Evolutionary conservation across 1,284 basidiomycete genomes (phyloP).

Genomic region (Puccinia brachypodii): DNA sequence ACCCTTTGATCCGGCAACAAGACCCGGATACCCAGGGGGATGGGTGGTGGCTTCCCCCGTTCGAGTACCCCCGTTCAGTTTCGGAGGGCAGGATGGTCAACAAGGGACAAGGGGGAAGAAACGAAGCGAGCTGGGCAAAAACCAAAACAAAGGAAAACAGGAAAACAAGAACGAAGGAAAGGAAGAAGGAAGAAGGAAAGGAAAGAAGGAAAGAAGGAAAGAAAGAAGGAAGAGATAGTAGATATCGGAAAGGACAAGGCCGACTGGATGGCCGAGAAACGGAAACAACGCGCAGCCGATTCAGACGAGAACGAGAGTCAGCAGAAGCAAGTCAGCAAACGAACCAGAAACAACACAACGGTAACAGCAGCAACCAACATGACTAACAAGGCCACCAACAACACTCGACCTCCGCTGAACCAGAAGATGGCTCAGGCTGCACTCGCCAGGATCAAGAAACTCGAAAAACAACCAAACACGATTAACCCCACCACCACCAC

Average conservation of each 20-base stretch:
- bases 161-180: background rate
- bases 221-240: too few relatives aligned
- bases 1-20: too few relatives aligned
- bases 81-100: too few relatives aligned
- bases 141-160: background rate
- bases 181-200: background rate
- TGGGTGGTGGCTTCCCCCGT: too few relatives aligned
- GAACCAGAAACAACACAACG: background rate
- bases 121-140: background rate
- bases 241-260: background rate
- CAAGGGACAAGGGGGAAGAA: too few relatives aligned
- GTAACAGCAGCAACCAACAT: background rate
- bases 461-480: background rate
- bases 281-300: background rate
- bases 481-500: background rate
- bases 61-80: too few relatives aligned
- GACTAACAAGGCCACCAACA: background rate
- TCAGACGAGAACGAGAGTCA: conserved; percentile 1
- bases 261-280: conserved; percentile 21
- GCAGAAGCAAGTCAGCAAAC: conserved; percentile 11
- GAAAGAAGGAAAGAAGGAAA: background rate
- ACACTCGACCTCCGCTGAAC: background rate
- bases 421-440: conserved; percentile 24
- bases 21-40: too few relatives aligned
- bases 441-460: conserved; percentile 5